A percentile compares a stretch with the other conserved stretches of the same genome.
Conservation (phyloP, 2,329 filamentous ascomycete species). For the Onygena corvina region DNA sequence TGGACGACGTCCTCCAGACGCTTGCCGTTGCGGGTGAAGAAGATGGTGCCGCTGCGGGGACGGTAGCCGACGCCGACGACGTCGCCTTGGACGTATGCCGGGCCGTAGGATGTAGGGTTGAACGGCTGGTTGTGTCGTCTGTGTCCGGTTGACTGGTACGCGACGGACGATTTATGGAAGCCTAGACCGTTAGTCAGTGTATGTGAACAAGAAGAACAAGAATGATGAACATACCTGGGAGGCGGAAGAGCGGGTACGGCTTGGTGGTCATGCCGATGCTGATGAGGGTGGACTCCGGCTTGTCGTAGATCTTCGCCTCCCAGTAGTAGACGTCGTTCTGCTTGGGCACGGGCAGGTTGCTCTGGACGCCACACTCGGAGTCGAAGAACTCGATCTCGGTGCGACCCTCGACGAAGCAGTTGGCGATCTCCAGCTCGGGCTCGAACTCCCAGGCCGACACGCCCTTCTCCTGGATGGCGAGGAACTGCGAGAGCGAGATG, state of each 20-base stretch:
- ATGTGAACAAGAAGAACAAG: background rate
- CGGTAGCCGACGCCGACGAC: conserved; percentile 93
- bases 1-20: conserved; percentile 90
- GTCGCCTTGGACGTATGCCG: conserved; percentile 78
- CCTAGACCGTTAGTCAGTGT: conserved; percentile 38
- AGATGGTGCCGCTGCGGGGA: conserved; percentile 84
- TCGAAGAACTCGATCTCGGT: conserved; percentile 99
- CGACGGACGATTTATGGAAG: conserved; percentile 83
- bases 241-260: conserved; percentile 84
- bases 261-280: conserved; percentile 94
- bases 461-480: conserved; percentile 97
- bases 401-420: conserved; percentile 91
- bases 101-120: conserved; percentile 63
- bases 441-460: conserved; percentile 99
- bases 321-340: conserved; percentile 99
- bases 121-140: conserved; percentile 93
- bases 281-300: conserved; percentile 74
- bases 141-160: conserved; percentile 77
- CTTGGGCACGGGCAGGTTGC: conserved; percentile 91
- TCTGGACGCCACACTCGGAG: conserved; percentile 92
- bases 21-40: conserved; percentile 96
- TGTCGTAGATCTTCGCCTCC: conserved; percentile 98
- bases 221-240: conserved; percentile 60
- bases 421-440: conserved; percentile 95
- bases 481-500: conserved; percentile 91